phyloP scores from a whole-genome alignment of 108 stramenopile genomes.

The Cyclotella atomus region DNA sequence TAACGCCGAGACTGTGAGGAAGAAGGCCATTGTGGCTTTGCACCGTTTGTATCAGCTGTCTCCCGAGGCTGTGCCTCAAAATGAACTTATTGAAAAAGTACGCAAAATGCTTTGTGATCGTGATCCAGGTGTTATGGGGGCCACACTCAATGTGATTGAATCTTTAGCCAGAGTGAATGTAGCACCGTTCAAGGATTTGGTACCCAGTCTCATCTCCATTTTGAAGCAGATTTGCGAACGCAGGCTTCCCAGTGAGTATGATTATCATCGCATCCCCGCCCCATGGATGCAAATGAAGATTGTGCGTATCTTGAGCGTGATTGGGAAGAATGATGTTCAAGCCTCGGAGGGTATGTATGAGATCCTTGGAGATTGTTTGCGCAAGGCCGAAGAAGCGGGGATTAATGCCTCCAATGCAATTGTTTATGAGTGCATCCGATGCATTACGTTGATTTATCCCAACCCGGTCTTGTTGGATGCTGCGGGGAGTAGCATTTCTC shows the following conservation, averaged over 20 bases:
- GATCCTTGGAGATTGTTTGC: slow-evolving; percentile 92
- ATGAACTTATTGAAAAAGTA: slow-evolving; percentile 86
- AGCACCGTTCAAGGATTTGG: slow-evolving; percentile 88
- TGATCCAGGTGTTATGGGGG: slow-evolving; percentile 97
- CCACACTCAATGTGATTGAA: slow-evolving; percentile 92
- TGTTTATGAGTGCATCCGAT: slow-evolving; percentile 95
- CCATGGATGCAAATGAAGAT: slow-evolving; percentile 99
- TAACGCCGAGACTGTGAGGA: slow-evolving; percentile 83
- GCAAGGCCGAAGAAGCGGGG: slow-evolving; percentile 94
- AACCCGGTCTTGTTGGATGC: slow-evolving; percentile 94
- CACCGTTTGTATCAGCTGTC: slow-evolving; percentile 93
- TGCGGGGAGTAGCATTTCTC: slow-evolving; percentile 91
- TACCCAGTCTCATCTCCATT: slow-evolving; percentile 93
- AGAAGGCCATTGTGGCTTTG: slow-evolving; percentile 93
- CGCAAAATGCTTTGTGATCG: slow-evolving; percentile 94
- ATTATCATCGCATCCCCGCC: slow-evolving; percentile 98
- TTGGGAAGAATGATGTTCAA: slow-evolving; percentile 86
- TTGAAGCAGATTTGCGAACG: slow-evolving; percentile 98
- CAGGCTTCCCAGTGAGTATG: slow-evolving; percentile 95
- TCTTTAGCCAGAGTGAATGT: slow-evolving; percentile 74
- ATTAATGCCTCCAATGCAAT: slow-evolving; percentile 99
- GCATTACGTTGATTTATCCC: slow-evolving; percentile 97
- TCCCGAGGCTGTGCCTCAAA: slow-evolving; percentile 74
- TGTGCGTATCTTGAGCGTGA: slow-evolving; percentile 89
- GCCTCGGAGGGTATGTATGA: slow-evolving; percentile 96